These are phyloP conservation scores for Neurospora sp. DNA, from an alignment of 495 filamentous ascomycete genomes.

Conservation along the genomic window DNA sequence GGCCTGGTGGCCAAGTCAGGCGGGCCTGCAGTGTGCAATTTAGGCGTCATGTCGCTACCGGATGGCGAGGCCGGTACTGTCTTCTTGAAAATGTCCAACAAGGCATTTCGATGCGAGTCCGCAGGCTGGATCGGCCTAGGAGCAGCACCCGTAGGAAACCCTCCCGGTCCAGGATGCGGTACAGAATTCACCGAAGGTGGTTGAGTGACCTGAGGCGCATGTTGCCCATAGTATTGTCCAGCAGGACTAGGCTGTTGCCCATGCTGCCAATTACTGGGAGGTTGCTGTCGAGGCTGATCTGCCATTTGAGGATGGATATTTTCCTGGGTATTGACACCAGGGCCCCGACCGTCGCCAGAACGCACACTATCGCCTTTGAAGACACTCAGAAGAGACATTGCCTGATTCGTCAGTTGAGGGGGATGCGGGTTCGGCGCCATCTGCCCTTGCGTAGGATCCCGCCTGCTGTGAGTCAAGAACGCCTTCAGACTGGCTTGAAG, in stretches of 20 bases:
- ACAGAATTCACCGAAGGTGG: neutral
- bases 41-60: constrained; percentile 11
- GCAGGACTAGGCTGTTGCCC: constrained; percentile 9
- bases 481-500: neutral
- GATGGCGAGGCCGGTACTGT: constrained; percentile 14
- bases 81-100: constrained; percentile 43
- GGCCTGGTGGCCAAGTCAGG: constrained; percentile 6
- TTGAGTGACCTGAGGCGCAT: constrained; percentile 4
- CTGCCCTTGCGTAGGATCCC: constrained; percentile 32
- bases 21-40: constrained; percentile 5
- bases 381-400: constrained; percentile 51
- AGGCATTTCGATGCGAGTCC: constrained; percentile 34
- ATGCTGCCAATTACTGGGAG: constrained; percentile 9
- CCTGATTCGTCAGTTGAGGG: constrained; percentile 37
- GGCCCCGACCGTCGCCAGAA: constrained; percentile 5
- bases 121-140: constrained; percentile 21
- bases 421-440: constrained; percentile 9
- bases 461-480: neutral
- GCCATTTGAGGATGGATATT: constrained; percentile 2
- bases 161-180: neutral
- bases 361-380: constrained; percentile 40
- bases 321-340: constrained; percentile 5
- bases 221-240: constrained; percentile 15
- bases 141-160: constrained; percentile 1
- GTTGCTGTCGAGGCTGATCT: constrained; percentile 10